Conservation (phyloP, 2,329 filamentous ascomycete genomes). For the Ceratocystis cacaofunesta region DNA sequence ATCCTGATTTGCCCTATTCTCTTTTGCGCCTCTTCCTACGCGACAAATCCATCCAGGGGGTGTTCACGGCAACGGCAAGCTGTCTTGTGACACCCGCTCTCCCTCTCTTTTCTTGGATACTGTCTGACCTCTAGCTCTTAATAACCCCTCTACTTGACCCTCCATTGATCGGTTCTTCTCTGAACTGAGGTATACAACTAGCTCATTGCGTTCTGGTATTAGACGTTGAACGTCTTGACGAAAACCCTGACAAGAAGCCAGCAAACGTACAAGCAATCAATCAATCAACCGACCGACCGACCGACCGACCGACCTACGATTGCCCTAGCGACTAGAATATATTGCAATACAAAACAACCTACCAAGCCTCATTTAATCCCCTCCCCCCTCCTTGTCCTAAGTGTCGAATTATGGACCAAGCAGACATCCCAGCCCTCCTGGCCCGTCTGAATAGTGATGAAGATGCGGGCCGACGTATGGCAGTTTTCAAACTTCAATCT, state of each 20-base stretch:
- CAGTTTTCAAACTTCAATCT: slow-evolving; percentile 91
- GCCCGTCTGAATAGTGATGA: slow-evolving; percentile 53
- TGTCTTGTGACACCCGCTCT: slow-evolving; percentile 7
- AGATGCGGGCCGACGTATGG: slow-evolving; percentile 94
- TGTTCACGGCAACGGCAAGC: neutral
- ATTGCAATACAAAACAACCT: neutral
- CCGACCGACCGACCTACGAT: neutral
- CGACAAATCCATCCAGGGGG: slow-evolving; percentile 3
- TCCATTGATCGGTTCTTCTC: no score
- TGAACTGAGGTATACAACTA: neutral
- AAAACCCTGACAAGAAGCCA: neutral
- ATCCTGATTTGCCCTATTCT: neutral
- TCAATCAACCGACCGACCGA: neutral
- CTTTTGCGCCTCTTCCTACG: neutral
- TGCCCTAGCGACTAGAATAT: neutral
- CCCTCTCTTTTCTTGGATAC: neutral
- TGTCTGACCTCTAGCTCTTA: neutral
- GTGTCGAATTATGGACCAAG: slow-evolving; percentile 41
- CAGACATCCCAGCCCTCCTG: slow-evolving; percentile 50
- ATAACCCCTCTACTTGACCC: neutral
- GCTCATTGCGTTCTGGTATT: neutral
- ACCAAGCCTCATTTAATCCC: neutral
- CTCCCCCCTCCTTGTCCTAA: no score
- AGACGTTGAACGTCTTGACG: neutral
- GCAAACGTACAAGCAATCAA: neutral